A percentile compares a stretch with the other conserved stretches of the same genome.
Conservation (phyloP, 306 rosid species). For the Sicyos baderoa region DNA sequence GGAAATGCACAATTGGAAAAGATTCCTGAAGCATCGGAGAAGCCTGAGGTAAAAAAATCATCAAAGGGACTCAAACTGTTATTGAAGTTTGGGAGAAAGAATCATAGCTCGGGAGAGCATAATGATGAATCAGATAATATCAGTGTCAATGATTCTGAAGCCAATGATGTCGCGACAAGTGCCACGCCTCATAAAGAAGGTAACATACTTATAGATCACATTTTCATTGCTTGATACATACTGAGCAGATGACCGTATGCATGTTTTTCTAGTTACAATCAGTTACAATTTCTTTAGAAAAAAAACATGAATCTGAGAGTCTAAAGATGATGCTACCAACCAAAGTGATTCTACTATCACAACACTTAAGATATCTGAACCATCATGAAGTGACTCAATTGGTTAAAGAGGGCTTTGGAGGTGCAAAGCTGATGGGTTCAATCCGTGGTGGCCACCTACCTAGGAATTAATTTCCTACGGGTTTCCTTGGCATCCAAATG, state of each 20-base stretch:
- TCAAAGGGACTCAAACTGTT: slow-evolving; percentile 67
- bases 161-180: slow-evolving; percentile 45
- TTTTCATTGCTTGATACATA: slow-evolving; percentile 10
- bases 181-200: slow-evolving; percentile 55
- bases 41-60: slow-evolving; percentile 64
- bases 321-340: neutral
- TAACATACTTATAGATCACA: slow-evolving; percentile 23
- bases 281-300: neutral
- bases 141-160: slow-evolving; percentile 48
- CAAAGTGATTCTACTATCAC: too few relatives aligned
- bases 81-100: slow-evolving; percentile 82
- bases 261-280: too few relatives aligned
- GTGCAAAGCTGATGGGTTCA: too few relatives aligned
- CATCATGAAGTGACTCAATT: too few relatives aligned
- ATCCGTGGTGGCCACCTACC: too few relatives aligned
- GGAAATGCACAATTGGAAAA: slow-evolving; percentile 58
- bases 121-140: slow-evolving; percentile 49
- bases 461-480: too few relatives aligned
- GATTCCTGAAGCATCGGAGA: slow-evolving; percentile 80
- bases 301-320: too few relatives aligned
- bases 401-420: too few relatives aligned
- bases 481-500: too few relatives aligned
- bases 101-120: slow-evolving; percentile 54
- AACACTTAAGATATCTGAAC: neutral
- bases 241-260: neutral